Conservation (phyloP, 2,329 filamentous ascomycete species). For the Coniochaeta hoffmannii region DNA sequence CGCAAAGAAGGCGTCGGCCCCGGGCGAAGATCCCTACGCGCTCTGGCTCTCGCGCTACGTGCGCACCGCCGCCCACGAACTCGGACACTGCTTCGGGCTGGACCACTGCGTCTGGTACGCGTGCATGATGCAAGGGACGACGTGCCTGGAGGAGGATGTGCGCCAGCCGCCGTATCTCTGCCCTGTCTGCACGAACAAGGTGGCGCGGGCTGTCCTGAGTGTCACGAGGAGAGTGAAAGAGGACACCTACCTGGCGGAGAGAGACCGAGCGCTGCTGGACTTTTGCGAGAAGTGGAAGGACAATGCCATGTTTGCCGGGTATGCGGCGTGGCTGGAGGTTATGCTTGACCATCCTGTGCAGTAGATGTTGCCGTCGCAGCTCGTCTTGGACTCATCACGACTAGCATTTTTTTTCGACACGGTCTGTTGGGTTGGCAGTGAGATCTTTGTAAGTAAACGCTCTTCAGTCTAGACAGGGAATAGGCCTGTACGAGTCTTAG, state of each 20-base stretch:
- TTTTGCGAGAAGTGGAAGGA: slow-evolving; percentile 34
- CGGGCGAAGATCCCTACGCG: slow-evolving; percentile 19
- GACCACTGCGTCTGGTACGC: slow-evolving; percentile 60
- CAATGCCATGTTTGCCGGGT: slow-evolving; percentile 38
- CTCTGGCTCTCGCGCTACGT: slow-evolving; percentile 52
- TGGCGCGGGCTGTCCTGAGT: slow-evolving; percentile 26
- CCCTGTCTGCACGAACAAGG: slow-evolving; percentile 49
- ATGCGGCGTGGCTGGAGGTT: slow-evolving; percentile 32
- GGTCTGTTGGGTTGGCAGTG: too few species aligned
- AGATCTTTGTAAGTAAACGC: too few species aligned
- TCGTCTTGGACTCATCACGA: background rate
- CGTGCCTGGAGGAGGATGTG: slow-evolving; percentile 47
- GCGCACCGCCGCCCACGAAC: slow-evolving; percentile 55
- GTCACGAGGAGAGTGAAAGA: slow-evolving; percentile 14
- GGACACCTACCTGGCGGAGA: slow-evolving; percentile 20
- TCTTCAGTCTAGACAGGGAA: too few species aligned
- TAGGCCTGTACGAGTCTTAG: too few species aligned
- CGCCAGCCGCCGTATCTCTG: slow-evolving; percentile 58
- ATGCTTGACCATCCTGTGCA: background rate
- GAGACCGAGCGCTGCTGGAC: slow-evolving; percentile 28
- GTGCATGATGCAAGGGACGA: slow-evolving; percentile 56
- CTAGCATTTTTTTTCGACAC: too few species aligned
- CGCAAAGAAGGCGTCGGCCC: slow-evolving; percentile 10
- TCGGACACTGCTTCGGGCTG: slow-evolving; percentile 61
- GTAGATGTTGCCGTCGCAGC: background rate